Base-by-base conservation (phyloP, 768 basidiomycete genomes). In the Trichaptum fuscoviolaceum region DNA sequence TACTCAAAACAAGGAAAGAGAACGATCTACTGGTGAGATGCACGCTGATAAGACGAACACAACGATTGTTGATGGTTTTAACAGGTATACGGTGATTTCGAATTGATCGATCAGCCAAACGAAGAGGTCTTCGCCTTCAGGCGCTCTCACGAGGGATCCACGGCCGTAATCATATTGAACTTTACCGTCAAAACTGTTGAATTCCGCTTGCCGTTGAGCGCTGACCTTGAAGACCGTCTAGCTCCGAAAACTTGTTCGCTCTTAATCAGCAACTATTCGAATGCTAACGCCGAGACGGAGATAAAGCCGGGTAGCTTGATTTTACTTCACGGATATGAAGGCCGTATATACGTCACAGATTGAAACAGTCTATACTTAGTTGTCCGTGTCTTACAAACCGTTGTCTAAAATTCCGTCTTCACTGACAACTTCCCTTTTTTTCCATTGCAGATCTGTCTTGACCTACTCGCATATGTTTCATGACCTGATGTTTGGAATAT, bases 81-180 rank as follows among this genome's bases (percentile, higher is more conserved):
- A 27, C 64, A 88, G 87, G 80, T 85, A 2, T 87, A 86, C 71
- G 91, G 91, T 18, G 79, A 82, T 52, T 92, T 90, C 70, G 70
- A 73, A 7, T 79, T 85, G 35, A 72, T 88, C 4, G 79, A 83
- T 8, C 71, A 76, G 0, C 71, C 72, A 0, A 77, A 90, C 71
- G 78, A 84, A 27, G 70, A 81, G 27, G 80, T 87, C 24, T 86
- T 90, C 64, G 84, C 84, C 0, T 90, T 84, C 71, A 79, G 75
- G 0, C 81, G 87, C 25, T 73, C 75, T 2, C 69, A 84, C 8
- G 79, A 75, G 0, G 65, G 69, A 3, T 65, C 60, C 0, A 71
- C 71, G 2, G 79, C 74, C 1, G 64, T 77, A 24, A 70, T 85
- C 24, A 77, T 86, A 6, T 18, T 86, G 64, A 87, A 86, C 67